Evolutionary conservation across 768 basidiomycete species (phyloP).

Genomic region (Xerocomus spinulosus): DNA sequence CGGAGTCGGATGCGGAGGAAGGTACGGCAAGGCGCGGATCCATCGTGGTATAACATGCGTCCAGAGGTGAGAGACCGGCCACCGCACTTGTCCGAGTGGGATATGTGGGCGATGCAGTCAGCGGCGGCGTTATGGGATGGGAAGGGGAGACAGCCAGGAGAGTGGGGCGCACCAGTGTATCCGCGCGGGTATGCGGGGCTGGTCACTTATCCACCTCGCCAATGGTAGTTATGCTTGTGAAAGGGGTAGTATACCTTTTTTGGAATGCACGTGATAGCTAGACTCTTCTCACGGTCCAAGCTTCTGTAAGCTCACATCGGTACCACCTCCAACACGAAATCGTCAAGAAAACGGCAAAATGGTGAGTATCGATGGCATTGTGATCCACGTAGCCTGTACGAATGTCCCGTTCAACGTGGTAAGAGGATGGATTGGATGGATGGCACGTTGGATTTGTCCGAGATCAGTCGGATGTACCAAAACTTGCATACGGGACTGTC

Average conservation of each 20-base stretch:
- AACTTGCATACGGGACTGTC: background rate
- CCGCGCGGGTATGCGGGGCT: conserved; percentile 27
- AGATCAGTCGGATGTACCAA: conserved; percentile 27
- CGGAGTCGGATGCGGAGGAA: conserved; percentile 15
- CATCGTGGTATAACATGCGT: conserved; percentile 28
- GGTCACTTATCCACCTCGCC: conserved; percentile 11
- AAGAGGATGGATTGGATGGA: conserved; percentile 18
- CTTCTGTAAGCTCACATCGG: conserved; percentile 5
- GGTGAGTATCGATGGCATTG: conserved; percentile 37
- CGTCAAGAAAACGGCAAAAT: conserved; percentile 39
- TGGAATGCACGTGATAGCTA: conserved; percentile 4
- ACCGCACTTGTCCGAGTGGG: conserved; percentile 18
- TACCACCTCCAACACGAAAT: conserved; percentile 19
- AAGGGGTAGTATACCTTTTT: background rate
- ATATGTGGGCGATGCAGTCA: conserved; percentile 24
- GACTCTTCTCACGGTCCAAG: conserved; percentile 21
- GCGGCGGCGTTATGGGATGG: conserved; percentile 9
- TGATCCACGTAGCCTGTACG: conserved; percentile 7
- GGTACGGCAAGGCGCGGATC: conserved; percentile 14
- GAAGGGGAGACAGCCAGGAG: background rate
- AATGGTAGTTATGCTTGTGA: background rate
- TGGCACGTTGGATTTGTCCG: conserved; percentile 17
- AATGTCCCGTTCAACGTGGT: conserved; percentile 2
- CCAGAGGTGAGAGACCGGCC: conserved; percentile 6
- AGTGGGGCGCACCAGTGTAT: conserved; percentile 11